Percentiles rank a stretch among this genome's conserved stretches.
Evolutionary conservation across 768 basidiomycete species (phyloP).

Genomic region (Russula virescens): DNA sequence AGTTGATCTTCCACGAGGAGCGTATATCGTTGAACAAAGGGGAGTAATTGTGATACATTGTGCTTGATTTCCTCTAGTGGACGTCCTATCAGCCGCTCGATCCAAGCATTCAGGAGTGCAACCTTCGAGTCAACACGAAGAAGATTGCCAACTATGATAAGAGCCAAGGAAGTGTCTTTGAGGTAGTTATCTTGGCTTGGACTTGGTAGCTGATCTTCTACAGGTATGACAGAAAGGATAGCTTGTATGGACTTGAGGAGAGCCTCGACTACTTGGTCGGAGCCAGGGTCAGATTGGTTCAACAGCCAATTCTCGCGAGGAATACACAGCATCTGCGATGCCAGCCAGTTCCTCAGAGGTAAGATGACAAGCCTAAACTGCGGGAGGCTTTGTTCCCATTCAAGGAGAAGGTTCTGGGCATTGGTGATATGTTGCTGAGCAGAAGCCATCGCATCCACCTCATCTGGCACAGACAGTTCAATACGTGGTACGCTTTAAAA

Average conservation of each 20-base stretch:
- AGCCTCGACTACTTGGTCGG: conserved; percentile 49
- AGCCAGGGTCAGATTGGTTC: conserved; percentile 23
- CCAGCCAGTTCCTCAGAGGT: conserved; percentile 33
- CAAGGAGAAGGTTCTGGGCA: neutral
- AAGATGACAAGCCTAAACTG: conserved; percentile 30
- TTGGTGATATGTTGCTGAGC: conserved; percentile 11
- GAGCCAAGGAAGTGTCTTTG: conserved; percentile 39
- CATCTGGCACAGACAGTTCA: conserved; percentile 12
- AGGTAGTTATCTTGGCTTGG: conserved; percentile 46
- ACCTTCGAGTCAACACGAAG: conserved; percentile 44
- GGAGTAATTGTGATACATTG: conserved; percentile 46
- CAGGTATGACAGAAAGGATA: conserved; percentile 41
- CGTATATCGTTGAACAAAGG: conserved; percentile 69
- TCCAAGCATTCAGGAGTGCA: conserved; percentile 36
- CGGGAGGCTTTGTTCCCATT: conserved; percentile 24
- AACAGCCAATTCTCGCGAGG: neutral
- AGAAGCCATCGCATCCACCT: conserved; percentile 1
- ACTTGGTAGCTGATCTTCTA: conserved; percentile 28
- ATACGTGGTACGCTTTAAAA: neutral
- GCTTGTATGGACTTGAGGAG: conserved; percentile 64
- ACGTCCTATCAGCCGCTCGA: conserved; percentile 37
- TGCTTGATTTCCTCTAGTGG: conserved; percentile 32
- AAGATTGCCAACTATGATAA: conserved; percentile 42
- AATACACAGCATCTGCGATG: conserved; percentile 5
- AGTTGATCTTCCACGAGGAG: conserved; percentile 54